These are phyloP conservation scores for Erodium moschatum DNA, from an alignment of 441 rosid genomes.

Conservation along the genomic window DNA sequence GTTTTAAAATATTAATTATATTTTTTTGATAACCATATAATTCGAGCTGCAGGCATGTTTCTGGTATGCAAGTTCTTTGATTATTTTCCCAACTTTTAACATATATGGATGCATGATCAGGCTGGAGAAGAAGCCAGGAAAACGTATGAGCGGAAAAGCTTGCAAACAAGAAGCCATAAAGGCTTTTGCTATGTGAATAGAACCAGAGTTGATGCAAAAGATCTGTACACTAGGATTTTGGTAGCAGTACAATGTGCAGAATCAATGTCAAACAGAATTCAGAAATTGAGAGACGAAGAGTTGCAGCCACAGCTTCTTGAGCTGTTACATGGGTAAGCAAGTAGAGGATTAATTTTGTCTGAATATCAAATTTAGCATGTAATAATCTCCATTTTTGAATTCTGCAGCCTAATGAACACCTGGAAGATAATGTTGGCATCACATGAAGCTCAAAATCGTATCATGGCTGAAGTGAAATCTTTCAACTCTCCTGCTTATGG, in stretches of 20 bases:
- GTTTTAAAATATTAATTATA: no score
- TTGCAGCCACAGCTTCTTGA: constrained; percentile 51
- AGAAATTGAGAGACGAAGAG: constrained; percentile 51
- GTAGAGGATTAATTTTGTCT: not conserved
- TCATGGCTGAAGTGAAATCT: constrained; percentile 35
- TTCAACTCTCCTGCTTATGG: constrained; percentile 31
- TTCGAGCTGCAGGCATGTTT: not conserved
- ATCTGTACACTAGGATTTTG: constrained; percentile 32
- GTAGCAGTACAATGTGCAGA: constrained; percentile 41
- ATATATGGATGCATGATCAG: constrained; percentile 22
- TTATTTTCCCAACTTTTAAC: not conserved
- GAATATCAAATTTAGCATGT: constrained; percentile 10
- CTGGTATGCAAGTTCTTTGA: not conserved
- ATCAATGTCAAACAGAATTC: constrained; percentile 43
- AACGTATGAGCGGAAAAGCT: constrained; percentile 34
- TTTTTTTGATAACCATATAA: not conserved
- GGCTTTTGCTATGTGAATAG: constrained; percentile 25
- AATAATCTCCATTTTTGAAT: constrained; percentile 7
- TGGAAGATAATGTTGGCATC: constrained; percentile 46
- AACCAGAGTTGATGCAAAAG: constrained; percentile 30
- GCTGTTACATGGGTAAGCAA: constrained; percentile 46
- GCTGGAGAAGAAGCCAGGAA: constrained; percentile 38
- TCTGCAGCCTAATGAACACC: constrained; percentile 39
- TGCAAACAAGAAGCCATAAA: constrained; percentile 21
- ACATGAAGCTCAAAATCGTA: constrained; percentile 39